phyloP scores from a whole-genome alignment of 2,329 filamentous ascomycete species.

The Pseudogymnoascus pannorum region DNA sequence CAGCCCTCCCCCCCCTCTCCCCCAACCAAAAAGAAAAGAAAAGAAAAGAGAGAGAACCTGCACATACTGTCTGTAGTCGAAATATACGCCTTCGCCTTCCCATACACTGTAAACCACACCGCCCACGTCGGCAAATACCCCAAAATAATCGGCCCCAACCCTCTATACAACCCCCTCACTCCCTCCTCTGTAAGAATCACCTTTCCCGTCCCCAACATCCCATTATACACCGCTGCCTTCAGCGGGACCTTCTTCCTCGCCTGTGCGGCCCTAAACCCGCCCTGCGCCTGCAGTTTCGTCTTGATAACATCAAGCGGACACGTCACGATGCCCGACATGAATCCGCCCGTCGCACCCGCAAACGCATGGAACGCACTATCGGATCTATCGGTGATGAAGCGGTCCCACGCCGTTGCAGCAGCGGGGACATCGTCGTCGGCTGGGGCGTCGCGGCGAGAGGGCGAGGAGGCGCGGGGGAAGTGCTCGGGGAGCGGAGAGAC shows the following conservation, averaged over 20 bases:
- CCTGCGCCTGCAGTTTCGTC: constrained; percentile 94
- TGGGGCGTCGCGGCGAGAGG: constrained; percentile 12
- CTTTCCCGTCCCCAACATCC: constrained; percentile 76
- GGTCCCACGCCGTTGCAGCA: constrained; percentile 45
- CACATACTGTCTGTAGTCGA: constrained; percentile 57
- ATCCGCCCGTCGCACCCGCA: constrained; percentile 79
- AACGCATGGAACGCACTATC: constrained; percentile 71
- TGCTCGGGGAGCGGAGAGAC: constrained; percentile 16
- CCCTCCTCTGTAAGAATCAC: constrained; percentile 87
- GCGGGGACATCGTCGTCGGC: constrained; percentile 19
- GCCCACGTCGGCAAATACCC: constrained; percentile 98
- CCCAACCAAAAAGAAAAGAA: neutral
- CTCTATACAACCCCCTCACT: constrained; percentile 82
- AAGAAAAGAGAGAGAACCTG: neutral
- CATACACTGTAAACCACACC: constrained; percentile 95
- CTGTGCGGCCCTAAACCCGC: constrained; percentile 58
- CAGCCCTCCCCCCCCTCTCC: neutral
- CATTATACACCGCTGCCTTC: constrained; percentile 57
- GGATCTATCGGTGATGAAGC: constrained; percentile 49
- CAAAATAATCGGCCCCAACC: constrained; percentile 86
- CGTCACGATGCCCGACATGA: constrained; percentile 88
- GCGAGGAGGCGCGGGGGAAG: constrained; percentile 17
- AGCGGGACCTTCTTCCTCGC: constrained; percentile 30
- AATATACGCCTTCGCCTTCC: constrained; percentile 72
- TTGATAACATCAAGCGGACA: constrained; percentile 99